Evolutionary conservation across 106 monocot species (phyloP).

Genomic region (Dendrobium officinale): DNA sequence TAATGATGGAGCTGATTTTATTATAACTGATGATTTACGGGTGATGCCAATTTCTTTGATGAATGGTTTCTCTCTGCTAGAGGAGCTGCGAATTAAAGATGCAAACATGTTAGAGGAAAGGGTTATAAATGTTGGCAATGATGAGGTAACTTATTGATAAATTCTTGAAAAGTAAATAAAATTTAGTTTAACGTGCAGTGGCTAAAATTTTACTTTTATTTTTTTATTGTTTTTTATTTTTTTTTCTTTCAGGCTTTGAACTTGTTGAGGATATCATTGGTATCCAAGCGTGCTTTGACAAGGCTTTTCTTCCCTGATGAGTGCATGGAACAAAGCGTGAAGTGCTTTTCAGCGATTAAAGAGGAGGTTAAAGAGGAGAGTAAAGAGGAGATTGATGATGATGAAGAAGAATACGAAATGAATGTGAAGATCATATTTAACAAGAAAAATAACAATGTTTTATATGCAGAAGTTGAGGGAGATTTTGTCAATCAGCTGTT

Average conservation of each 20-base stretch:
- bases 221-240: no score
- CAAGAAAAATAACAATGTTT: not conserved
- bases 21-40: conserved; percentile 25
- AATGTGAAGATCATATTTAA: not conserved
- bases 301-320: not conserved
- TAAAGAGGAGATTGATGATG: not conserved
- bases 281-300: not conserved
- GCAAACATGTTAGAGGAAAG: conserved; percentile 4
- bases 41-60: conserved; percentile 6
- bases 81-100: conserved; percentile 4
- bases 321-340: not conserved
- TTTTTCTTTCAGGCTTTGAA: not conserved
- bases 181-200: no score
- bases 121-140: not conserved
- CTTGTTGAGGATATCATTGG: not conserved
- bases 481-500: not conserved
- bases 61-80: not conserved
- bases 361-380: not conserved
- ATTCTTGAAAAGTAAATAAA: not conserved
- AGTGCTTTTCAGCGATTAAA: not conserved
- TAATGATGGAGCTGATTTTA: not conserved
- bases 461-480: not conserved
- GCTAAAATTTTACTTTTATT: no score
- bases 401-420: not conserved
- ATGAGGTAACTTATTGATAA: conserved; percentile 6